Conservation (phyloP, 371 early-diverging fungal species). For the Actinomucor elegans region DNA sequence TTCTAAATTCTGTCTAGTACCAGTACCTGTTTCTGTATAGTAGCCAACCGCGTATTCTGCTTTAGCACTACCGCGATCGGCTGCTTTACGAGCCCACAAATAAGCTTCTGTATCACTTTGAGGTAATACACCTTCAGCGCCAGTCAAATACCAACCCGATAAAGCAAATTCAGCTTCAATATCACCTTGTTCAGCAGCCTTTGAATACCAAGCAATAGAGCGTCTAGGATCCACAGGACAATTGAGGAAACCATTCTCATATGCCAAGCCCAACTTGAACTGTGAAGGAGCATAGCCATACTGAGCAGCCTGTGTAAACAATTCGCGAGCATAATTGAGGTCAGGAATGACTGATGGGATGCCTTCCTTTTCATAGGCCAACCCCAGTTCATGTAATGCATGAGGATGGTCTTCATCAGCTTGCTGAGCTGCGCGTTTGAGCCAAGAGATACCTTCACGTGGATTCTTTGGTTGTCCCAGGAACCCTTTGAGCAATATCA, state of each 20-base stretch:
- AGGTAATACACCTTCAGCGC: constrained; percentile 75
- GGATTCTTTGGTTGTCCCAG: constrained; percentile 72
- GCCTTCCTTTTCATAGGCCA: constrained; percentile 83
- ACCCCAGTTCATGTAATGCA: constrained; percentile 90
- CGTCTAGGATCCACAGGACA: constrained; percentile 86
- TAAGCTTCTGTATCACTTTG: constrained; percentile 86
- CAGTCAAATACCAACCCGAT: constrained; percentile 91
- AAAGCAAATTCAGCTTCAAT: constrained; percentile 82
- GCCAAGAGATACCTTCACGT: constrained; percentile 90
- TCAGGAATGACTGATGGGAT: constrained; percentile 81
- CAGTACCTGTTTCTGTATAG: constrained; percentile 81
- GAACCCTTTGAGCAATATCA: constrained; percentile 79
- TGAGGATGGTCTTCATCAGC: constrained; percentile 92
- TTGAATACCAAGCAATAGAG: constrained; percentile 96
- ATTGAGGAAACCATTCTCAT: constrained; percentile 92
- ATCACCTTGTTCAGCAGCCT: constrained; percentile 87
- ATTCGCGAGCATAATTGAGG: constrained; percentile 82
- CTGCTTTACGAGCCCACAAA: constrained; percentile 86
- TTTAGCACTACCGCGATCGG: constrained; percentile 78
- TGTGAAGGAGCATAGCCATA: constrained; percentile 93
- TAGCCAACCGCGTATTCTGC: constrained; percentile 93
- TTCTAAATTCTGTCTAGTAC: constrained; percentile 63
- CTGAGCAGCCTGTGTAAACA: constrained; percentile 90
- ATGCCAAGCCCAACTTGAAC: constrained; percentile 89
- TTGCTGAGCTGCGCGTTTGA: constrained; percentile 86